These are phyloP conservation scores for Colletotrichum sojae DNA, from an alignment of 2,329 filamentous ascomycete genomes.

Conservation along the genomic window DNA sequence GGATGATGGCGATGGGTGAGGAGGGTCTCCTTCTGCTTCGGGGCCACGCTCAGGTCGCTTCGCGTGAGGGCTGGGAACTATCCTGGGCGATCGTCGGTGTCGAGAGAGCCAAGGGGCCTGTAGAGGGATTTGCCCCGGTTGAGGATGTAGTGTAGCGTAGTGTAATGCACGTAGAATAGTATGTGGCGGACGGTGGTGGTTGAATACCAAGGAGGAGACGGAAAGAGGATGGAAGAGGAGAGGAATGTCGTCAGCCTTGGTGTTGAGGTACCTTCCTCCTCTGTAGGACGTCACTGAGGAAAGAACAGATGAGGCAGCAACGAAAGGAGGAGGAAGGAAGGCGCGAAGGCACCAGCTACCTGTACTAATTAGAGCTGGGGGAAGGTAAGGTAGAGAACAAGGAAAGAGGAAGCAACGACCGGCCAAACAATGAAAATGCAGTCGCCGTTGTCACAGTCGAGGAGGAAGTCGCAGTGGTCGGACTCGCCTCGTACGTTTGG, in stretches of 20 bases:
- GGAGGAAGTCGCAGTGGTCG: conserved; percentile 12
- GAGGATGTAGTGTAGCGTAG: no score
- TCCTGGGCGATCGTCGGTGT: conserved; percentile 29
- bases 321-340: neutral
- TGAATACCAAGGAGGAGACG: neutral
- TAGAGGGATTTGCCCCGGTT: no score
- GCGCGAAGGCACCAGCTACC: neutral
- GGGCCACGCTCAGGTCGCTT: conserved; percentile 22
- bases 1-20: conserved; percentile 11
- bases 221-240: neutral
- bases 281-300: neutral
- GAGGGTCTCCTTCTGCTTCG: conserved; percentile 24
- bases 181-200: no score
- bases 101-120: neutral
- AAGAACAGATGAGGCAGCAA: neutral
- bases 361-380: neutral
- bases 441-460: conserved; percentile 16
- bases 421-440: neutral
- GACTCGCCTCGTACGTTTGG: conserved; percentile 16
- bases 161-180: no score
- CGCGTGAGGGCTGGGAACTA: conserved; percentile 8
- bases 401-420: conserved; percentile 1
- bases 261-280: no score
- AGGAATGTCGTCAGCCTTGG: neutral
- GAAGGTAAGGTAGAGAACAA: neutral